A percentile compares a stretch with the other conserved stretches of the same genome.
phyloP scores from a whole-genome alignment of 2,329 filamentous ascomycete species.

The Talaromyces funiculosus region DNA sequence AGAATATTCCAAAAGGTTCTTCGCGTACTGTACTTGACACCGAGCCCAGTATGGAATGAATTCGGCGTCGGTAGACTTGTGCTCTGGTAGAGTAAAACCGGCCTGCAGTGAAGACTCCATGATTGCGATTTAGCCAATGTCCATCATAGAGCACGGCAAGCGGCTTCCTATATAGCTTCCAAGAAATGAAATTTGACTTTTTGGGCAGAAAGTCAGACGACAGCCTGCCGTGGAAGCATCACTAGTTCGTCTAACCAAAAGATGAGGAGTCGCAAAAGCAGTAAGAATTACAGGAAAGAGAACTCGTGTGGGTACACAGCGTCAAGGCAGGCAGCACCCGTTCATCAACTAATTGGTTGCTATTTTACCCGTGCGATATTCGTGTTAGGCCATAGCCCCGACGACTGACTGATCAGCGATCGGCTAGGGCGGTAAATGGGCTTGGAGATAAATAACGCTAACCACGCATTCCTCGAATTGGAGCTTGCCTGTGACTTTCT shows the following conservation, averaged over 20 bases:
- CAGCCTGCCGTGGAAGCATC: neutral
- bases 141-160: neutral
- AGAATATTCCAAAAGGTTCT: constrained; percentile 36
- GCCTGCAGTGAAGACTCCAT: constrained; percentile 20
- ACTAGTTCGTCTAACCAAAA: neutral
- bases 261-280: neutral
- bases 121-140: constrained; percentile 9
- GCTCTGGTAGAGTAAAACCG: neutral
- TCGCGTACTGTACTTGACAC: constrained; percentile 33
- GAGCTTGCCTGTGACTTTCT: constrained; percentile 2
- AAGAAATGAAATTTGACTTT: neutral
- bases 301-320: constrained; percentile 9
- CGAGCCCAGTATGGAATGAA: constrained; percentile 37
- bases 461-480: neutral
- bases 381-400: neutral
- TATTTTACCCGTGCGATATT: neutral
- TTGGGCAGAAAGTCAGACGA: constrained; percentile 9
- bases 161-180: constrained; percentile 4
- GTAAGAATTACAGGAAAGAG: neutral
- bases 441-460: neutral
- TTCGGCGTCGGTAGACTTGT: constrained; percentile 16
- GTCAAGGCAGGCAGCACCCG: constrained; percentile 4
- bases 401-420: neutral
- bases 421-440: constrained; percentile 8
- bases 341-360: neutral